Evolutionary conservation across 1,284 basidiomycete species (phyloP).

Genomic region (Cystobasidium sp.): DNA sequence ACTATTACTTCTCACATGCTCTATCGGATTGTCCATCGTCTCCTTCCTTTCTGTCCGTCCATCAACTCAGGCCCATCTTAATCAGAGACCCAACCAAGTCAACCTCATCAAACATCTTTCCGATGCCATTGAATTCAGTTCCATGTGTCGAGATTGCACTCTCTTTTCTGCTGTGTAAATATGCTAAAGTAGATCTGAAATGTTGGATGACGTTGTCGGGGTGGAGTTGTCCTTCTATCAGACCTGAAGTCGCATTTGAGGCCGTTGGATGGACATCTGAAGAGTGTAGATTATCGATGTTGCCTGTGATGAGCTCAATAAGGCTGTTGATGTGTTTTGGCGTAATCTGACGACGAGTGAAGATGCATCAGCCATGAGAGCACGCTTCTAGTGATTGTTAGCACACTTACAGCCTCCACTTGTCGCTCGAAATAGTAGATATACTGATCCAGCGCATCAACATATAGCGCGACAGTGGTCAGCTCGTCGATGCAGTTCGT

Average conservation of each 20-base stretch:
- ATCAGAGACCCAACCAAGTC: conserved; percentile 80
- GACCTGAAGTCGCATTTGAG: conserved; percentile 67
- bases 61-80: conserved; percentile 73
- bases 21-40: neutral
- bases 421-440: conserved; percentile 91
- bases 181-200: conserved; percentile 83
- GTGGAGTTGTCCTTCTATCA: conserved; percentile 85
- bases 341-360: conserved; percentile 66
- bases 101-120: conserved; percentile 74
- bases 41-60: neutral
- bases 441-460: conserved; percentile 90
- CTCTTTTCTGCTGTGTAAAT: conserved; percentile 77
- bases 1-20: too few relatives aligned
- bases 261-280: conserved; percentile 82
- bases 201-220: conserved; percentile 90
- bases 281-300: conserved; percentile 82
- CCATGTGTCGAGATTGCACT: conserved; percentile 60
- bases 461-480: conserved; percentile 89
- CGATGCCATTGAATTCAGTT: conserved; percentile 59
- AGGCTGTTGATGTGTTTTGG: conserved; percentile 92
- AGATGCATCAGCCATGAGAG: conserved; percentile 25
- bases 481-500: conserved; percentile 93
- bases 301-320: conserved; percentile 87
- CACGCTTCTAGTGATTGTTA: conserved; percentile 37
- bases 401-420: conserved; percentile 73